phyloP scores from a whole-genome alignment of 352 stramenopile genomes.

The Phytophthora tubulina region DNA sequence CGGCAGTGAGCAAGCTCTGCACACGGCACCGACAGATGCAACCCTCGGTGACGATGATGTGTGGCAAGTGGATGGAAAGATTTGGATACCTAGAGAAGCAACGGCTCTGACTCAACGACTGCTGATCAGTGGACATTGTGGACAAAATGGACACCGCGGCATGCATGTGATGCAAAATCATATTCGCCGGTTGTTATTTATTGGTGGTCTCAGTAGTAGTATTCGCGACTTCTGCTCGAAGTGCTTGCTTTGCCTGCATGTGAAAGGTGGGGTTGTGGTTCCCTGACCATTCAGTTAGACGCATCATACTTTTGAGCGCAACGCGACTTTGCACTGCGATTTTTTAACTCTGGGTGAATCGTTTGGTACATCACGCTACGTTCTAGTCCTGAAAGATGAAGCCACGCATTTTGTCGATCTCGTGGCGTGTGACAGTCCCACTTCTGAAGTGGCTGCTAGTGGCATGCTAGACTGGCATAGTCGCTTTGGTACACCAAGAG shows the following conservation, averaged over 20 bases:
- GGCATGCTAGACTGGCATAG: constrained; percentile 11
- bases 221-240: constrained; percentile 5
- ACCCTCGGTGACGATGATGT: background rate
- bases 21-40: background rate
- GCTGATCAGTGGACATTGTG: constrained; percentile 8
- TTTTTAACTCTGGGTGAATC: constrained; percentile 15
- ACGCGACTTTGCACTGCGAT: constrained; percentile 19
- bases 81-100: constrained; percentile 10
- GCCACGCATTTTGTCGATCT: constrained; percentile 18
- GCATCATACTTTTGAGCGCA: constrained; percentile 14
- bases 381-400: constrained; percentile 19
- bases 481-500: constrained; percentile 16
- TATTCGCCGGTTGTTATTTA: constrained; percentile 8
- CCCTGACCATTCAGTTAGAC: constrained; percentile 14
- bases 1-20: background rate
- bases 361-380: constrained; percentile 18
- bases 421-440: constrained; percentile 24
- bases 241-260: constrained; percentile 8
- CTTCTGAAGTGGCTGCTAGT: constrained; percentile 16
- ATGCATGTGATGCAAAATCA: constrained; percentile 20
- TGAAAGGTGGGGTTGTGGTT: background rate
- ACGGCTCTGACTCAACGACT: background rate
- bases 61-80: constrained; percentile 1
- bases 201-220: constrained; percentile 2
- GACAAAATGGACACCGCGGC: constrained; percentile 8